A percentile compares a stretch with the other conserved stretches of the same genome.
Conservation (phyloP, 768 basidiomycete species). For the Hericium rajendrae region DNA sequence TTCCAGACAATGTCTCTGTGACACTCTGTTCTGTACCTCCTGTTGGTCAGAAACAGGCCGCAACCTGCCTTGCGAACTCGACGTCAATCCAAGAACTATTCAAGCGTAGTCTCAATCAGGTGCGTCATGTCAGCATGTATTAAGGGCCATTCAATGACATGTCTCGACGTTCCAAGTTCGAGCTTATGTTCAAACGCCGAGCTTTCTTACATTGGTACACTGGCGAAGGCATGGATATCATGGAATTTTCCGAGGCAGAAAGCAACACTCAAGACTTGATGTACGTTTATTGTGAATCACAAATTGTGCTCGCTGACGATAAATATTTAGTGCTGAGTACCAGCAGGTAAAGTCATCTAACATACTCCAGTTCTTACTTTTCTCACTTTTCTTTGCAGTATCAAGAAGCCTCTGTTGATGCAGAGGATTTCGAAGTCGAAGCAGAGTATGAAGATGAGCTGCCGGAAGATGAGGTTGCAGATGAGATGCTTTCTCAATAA, state of each 20-base stretch:
- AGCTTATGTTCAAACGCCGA: conserved; percentile 70
- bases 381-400: conserved; percentile 4
- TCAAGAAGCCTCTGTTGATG: conserved; percentile 12
- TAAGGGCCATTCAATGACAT: background rate
- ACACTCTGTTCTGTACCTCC: conserved; percentile 78
- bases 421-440: conserved; percentile 9
- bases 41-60: conserved; percentile 68
- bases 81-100: conserved; percentile 84
- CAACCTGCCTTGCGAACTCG: conserved; percentile 65
- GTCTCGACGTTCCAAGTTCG: conserved; percentile 37
- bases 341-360: conserved; percentile 48
- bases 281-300: conserved; percentile 33
- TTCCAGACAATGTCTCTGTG: conserved; percentile 83
- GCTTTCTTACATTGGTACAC: conserved; percentile 92
- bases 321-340: conserved; percentile 65
- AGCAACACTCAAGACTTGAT: conserved; percentile 74
- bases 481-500: background rate
- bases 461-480: background rate
- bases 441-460: conserved; percentile 3
- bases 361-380: background rate
- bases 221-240: conserved; percentile 82
- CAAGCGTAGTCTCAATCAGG: conserved; percentile 57
- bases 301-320: conserved; percentile 7
- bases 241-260: conserved; percentile 84
- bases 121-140: conserved; percentile 19